Base-by-base conservation (phyloP, 306 rosid species). In the Malus orientalis region DNA sequence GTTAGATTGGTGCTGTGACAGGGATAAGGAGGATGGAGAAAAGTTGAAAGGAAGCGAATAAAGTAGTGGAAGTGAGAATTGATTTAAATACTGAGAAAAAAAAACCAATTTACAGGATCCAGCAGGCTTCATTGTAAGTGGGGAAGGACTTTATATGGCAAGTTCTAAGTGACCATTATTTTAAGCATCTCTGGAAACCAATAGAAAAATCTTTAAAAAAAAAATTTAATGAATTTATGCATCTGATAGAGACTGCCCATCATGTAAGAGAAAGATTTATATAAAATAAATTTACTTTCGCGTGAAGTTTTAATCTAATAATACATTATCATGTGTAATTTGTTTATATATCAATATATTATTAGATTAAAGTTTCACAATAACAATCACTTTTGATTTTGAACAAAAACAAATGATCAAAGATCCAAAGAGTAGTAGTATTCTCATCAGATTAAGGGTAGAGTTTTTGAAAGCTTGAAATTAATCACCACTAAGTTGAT, bases 231-330 rank as follows among this genome's bases (percentile, higher is more conserved):
- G 29, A 27, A 27, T 27, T 27, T 27, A 40, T 7, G 1, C 79
- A 84, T 33, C 75, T 71, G 76, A 86, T 82, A 47, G 82, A 85
- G 80, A 80, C 79, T 72, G 86, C 89, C 91, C 93, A 91, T 88
- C 74, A 80, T 79, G 91, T 89, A 83, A 86, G 93, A 83, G 3
- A 49, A 49, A 16, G 8, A 49, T 2, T 49, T 49, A 49, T 18
- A 5, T 49, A 38, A 38, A 38, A 38, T 38, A 38, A 0, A 38
- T 38, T 7, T 2, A 38, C 0, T 7, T 0, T 38, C 9, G 10
- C 0, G 9, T 38, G 10, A 0, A 38, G 0, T 38, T 38, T 7
- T 0, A 38, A 38, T 38, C 9, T 7, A 38, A 6, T 38, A 38
- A 38, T 38, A 38, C 0, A 38, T 38, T 38, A 0, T 1, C 0